Evolutionary conservation across 352 stramenopile genomes (phyloP).

Genomic region (Phytophthora gonapodyides): DNA sequence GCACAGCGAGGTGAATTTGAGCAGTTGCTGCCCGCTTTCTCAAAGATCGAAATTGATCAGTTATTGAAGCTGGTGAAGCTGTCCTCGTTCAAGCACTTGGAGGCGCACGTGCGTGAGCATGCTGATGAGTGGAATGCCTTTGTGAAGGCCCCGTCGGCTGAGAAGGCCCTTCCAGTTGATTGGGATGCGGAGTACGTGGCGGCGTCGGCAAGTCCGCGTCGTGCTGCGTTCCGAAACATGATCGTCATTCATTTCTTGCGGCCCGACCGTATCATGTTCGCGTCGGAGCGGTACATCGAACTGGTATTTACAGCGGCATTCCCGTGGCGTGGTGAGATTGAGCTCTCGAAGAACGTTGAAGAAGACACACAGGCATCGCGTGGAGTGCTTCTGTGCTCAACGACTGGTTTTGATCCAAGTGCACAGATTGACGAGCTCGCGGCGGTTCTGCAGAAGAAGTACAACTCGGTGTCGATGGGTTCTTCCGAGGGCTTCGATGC

Average conservation of each 20-base stretch:
- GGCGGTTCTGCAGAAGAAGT: constrained; percentile 88
- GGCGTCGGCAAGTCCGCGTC: constrained; percentile 45
- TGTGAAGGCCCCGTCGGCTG: constrained; percentile 72
- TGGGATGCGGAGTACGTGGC: constrained; percentile 62
- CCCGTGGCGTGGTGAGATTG: constrained; percentile 94
- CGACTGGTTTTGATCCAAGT: constrained; percentile 98
- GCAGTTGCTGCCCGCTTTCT: constrained; percentile 59
- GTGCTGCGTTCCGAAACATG: constrained; percentile 79
- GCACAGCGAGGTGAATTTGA: constrained; percentile 52
- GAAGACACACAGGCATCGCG: constrained; percentile 89
- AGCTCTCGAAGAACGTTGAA: constrained; percentile 94
- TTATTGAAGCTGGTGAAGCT: constrained; percentile 81
- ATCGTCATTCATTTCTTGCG: constrained; percentile 88
- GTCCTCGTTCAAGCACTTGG: constrained; percentile 79
- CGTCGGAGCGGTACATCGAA: constrained; percentile 76
- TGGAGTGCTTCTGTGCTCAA: constrained; percentile 97
- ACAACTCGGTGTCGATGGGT: constrained; percentile 98
- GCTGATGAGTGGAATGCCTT: constrained; percentile 78
- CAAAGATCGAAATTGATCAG: constrained; percentile 77
- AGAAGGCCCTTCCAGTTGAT: constrained; percentile 66
- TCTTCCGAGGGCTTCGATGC: constrained; percentile 96
- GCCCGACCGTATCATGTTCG: constrained; percentile 88
- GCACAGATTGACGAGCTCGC: constrained; percentile 96
- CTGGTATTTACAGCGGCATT: constrained; percentile 92
- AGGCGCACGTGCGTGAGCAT: constrained; percentile 69